These are phyloP conservation scores for Sugiyamaella grinbergsii DNA, from an alignment of 1,139 yeast species.

Conservation along the genomic window DNA sequence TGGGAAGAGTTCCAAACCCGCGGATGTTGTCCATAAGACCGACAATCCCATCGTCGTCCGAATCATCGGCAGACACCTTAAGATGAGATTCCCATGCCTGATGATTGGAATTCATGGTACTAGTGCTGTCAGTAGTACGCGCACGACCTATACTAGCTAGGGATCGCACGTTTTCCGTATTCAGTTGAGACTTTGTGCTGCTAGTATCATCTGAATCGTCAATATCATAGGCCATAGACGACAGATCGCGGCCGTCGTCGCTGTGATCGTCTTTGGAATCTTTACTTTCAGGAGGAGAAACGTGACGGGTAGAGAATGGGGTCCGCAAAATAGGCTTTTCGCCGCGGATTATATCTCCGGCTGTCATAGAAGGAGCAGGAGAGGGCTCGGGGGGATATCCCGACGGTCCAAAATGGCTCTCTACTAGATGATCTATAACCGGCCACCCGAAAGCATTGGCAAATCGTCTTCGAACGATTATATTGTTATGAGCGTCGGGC, in stretches of 20 bases:
- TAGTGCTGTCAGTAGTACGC: conserved; percentile 11
- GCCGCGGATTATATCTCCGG: conserved; percentile 5
- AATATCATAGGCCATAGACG: conserved; percentile 24
- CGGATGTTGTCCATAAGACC: conserved; percentile 28
- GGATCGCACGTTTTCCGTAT: not conserved
- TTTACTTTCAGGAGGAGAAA: not conserved
- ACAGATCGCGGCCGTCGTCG: conserved; percentile 19
- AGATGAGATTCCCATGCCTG: conserved; percentile 36
- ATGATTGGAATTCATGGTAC: conserved; percentile 15
- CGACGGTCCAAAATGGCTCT: conserved; percentile 54
- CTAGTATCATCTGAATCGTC: conserved; percentile 16
- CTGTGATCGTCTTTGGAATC: not conserved
- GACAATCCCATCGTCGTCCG: conserved; percentile 35
- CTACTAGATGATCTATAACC: conserved; percentile 77
- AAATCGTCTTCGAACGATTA: conserved; percentile 83
- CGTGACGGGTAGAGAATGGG: not conserved
- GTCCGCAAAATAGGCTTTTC: conserved; percentile 4
- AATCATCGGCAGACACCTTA: conserved; percentile 29
- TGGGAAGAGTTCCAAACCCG: conserved; percentile 12
- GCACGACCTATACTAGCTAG: not conserved
- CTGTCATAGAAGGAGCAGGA: conserved; percentile 3
- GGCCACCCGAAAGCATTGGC: conserved; percentile 98
- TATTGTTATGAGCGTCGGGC: conserved; percentile 96
- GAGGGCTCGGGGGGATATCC: conserved; percentile 17
- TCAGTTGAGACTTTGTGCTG: not conserved